Evolutionary conservation across 2,329 filamentous ascomycete genomes (phyloP).

Genomic region (Aspergillus sp.): DNA sequence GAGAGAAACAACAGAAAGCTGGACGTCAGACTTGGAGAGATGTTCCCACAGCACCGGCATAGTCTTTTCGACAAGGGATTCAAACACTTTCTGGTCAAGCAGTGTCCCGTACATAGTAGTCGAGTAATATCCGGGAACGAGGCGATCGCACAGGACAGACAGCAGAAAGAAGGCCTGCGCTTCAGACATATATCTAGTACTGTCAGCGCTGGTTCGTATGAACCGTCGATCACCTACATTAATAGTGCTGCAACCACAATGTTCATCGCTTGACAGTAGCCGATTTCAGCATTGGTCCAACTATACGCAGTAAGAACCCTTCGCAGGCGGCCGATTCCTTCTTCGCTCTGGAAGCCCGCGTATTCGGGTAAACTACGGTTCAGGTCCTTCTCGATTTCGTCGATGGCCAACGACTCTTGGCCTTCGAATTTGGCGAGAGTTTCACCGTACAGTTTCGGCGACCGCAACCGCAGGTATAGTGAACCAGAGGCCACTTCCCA

Average conservation of each 20-base stretch:
- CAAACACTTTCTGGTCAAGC: conserved; percentile 95
- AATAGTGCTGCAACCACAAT: conserved; percentile 97
- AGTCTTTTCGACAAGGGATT: conserved; percentile 96
- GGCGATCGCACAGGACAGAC: conserved; percentile 85
- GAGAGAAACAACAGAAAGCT: conserved; percentile 93
- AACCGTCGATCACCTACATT: conserved; percentile 62
- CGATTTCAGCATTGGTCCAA: conserved; percentile 93
- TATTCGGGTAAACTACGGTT: conserved; percentile 97
- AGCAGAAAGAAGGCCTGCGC: conserved; percentile 93
- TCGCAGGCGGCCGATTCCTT: conserved; percentile 87
- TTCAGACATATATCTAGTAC: conserved; percentile 84
- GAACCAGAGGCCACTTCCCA: conserved; percentile 96
- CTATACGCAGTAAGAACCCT: conserved; percentile 95
- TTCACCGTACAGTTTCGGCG: conserved; percentile 80
- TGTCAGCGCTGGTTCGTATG: conserved; percentile 24
- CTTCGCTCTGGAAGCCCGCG: conserved; percentile 93
- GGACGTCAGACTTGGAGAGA: conserved; percentile 93
- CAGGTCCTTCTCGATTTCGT: conserved; percentile 98
- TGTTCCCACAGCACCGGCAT: conserved; percentile 99
- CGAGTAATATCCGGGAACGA: conserved; percentile 96
- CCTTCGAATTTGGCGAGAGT: conserved; percentile 84
- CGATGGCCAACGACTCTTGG: conserved; percentile 88
- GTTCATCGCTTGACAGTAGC: conserved; percentile 99
- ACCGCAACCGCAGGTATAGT: conserved; percentile 83
- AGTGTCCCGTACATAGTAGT: conserved; percentile 99